Evolutionary conservation across 208 protist genomes (phyloP), one percentile per base, ranked within the genome.

Genomic region (Leishmania martiniquensis): DNA sequence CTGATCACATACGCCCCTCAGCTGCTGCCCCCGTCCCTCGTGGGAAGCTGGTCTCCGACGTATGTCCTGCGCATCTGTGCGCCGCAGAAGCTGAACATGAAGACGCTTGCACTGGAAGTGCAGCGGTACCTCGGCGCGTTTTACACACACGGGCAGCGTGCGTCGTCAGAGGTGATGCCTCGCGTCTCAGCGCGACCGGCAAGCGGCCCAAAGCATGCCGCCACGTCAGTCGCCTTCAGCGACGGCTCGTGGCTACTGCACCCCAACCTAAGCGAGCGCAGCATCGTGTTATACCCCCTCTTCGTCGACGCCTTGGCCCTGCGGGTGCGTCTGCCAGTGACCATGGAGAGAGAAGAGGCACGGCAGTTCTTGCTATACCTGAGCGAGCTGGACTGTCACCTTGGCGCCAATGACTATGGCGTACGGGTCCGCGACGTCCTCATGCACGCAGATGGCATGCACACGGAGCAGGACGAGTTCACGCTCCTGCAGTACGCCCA

Each of bases 251-350:
- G 71, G 73, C 83, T 85, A 68, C 47, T 81, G 34, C 45, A 72
- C 13, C 44, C 65, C 32, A 39, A 54, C 52, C 52, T 81, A 4
- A 75, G 65, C 20, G 70, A 84, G 29, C 77, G 76, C 55, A 80
- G 82, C 76, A 72, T 96, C 54, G 91, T 94, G 54, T 70, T 97
- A 1, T 97, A 97, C 72, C 84, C 77, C 3, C 82, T 97, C 71
- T 97, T 96, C 81, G 52, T 75, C 29, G 94, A 97, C 63, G 94
- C 91, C 42, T 84, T 96, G 59, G 91, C 80, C 65, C 82, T 97
- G 13, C 86, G 94, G 5, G 91, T 96, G 75, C 94, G 91, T 25
- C 82, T 97, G 55, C 94, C 94, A 4, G 44, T 90, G 42, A 84
- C 76, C 67, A 74, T 83, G 65, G 73, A 80, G 70, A 82, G 83